phyloP scores from a whole-genome alignment of 78 protist genomes.

The Anaeramoeba ignava region DNA sequence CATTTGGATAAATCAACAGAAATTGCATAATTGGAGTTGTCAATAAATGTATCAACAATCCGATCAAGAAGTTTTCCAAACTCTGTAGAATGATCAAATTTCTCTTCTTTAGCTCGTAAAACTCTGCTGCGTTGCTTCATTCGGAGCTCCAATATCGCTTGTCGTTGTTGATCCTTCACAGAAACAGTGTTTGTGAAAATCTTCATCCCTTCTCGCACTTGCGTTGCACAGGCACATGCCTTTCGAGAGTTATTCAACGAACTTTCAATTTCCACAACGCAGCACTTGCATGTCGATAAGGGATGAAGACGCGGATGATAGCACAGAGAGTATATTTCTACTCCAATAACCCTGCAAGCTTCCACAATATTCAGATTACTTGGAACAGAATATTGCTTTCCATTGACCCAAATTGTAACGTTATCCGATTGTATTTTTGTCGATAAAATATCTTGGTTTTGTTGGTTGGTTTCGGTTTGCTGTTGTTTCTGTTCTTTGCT shows the following conservation, averaged over 20 bases:
- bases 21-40: neutral
- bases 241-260: neutral
- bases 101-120: slow-evolving; percentile 26
- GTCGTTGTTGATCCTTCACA: neutral
- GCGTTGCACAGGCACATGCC: neutral
- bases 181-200: neutral
- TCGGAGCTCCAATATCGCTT: neutral
- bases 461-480: neutral
- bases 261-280: neutral
- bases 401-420: neutral
- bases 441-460: neutral
- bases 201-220: neutral
- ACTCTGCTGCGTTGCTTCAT: slow-evolving; percentile 4
- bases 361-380: neutral
- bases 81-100: no score
- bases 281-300: neutral
- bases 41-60: no score
- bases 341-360: neutral
- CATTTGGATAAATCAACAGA: slow-evolving; percentile 9
- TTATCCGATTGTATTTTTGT: neutral
- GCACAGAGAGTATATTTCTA: neutral
- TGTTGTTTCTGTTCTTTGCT: neutral
- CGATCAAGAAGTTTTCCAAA: no score
- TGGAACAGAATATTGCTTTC: neutral
- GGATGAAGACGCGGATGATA: neutral